Percentiles rank a stretch among this genome's conserved stretches.
These are phyloP conservation scores for Colletotrichum caudatum DNA, from an alignment of 2,329 filamentous ascomycete genomes.

Conservation along the genomic window DNA sequence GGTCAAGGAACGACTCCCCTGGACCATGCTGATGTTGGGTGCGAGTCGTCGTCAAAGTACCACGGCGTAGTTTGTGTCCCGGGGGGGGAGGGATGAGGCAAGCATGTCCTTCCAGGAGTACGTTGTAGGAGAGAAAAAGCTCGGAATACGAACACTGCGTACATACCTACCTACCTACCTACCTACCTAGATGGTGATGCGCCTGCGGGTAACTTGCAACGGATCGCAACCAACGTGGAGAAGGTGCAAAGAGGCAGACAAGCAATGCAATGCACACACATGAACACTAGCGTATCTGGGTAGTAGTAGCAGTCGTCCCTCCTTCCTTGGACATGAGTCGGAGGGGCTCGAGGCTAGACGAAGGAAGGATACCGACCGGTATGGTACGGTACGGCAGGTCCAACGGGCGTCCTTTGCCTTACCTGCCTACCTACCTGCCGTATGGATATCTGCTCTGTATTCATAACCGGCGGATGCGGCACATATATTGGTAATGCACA, in stretches of 20 bases:
- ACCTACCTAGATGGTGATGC: too few species aligned
- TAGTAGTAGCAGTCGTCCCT: background rate
- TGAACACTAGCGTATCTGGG: background rate
- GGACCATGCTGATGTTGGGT: conserved; percentile 17
- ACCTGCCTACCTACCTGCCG: too few species aligned
- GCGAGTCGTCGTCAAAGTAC: background rate
- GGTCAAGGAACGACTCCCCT: conserved; percentile 11
- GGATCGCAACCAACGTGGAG: too few species aligned
- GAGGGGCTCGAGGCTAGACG: conserved; percentile 12
- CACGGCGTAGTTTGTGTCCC: background rate
- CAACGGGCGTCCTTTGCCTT: too few species aligned
- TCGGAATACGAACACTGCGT: too few species aligned
- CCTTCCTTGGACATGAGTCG: conserved; percentile 26
- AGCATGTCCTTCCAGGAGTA: background rate
- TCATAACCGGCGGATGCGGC: background rate
- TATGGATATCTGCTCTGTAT: background rate
- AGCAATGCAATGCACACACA: too few species aligned
- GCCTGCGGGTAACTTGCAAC: too few species aligned
- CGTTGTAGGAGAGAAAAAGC: background rate
- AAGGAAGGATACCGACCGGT: background rate
- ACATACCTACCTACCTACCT: too few species aligned
- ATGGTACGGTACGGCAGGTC: conserved; percentile 12
- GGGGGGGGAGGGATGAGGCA: background rate
- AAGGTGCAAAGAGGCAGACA: too few species aligned
- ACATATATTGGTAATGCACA: background rate